These are phyloP conservation scores for Setaria italica DNA, from an alignment of 202 grass and related monocot species.

Conservation along the genomic window DNA sequence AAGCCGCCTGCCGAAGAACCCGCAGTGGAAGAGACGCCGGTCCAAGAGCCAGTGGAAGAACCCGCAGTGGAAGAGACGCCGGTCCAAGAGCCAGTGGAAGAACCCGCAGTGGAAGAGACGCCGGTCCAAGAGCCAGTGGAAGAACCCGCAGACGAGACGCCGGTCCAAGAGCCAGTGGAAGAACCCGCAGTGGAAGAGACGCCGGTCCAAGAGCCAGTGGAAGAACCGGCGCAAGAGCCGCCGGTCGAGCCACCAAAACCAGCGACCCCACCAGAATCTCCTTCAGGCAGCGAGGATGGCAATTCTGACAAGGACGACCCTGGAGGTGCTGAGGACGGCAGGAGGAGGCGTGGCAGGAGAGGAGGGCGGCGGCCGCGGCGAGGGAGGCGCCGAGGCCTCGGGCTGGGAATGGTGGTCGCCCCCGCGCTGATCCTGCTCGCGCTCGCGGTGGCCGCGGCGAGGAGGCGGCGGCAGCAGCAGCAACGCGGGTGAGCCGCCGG, in stretches of 20 bases:
- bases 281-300: neutral
- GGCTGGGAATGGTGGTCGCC: conserved; percentile 34
- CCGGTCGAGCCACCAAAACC: neutral
- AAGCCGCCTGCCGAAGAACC: neutral
- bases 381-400: conserved; percentile 8
- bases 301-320: neutral
- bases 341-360: neutral
- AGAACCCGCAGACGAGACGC: neutral
- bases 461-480: conserved; percentile 31
- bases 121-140: neutral
- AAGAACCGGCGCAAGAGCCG: neutral
- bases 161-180: neutral
- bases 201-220: neutral
- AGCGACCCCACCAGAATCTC: neutral
- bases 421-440: conserved; percentile 45
- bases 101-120: neutral
- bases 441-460: conserved; percentile 26
- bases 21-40: neutral
- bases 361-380: neutral
- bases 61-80: no score
- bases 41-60: neutral
- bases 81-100: neutral
- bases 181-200: no score
- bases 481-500: neutral
- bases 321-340: no score